Base-by-base conservation (phyloP, 345 rosid species). In the Aurinia saxatilis region DNA sequence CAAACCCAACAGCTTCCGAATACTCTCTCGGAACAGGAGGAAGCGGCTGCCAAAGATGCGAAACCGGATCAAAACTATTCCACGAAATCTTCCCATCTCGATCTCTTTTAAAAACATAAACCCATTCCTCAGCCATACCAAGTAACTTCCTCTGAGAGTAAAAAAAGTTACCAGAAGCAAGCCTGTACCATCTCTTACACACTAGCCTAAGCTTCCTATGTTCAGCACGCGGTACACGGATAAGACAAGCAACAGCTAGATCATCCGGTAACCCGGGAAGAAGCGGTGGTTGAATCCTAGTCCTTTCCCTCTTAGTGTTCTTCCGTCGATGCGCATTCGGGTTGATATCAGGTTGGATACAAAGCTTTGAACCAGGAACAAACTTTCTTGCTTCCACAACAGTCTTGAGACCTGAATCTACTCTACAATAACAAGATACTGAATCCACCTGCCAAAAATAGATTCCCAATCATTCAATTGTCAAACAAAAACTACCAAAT, bases 241-340 rank as follows among this genome's bases (percentile, higher is more conserved):
- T 83, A 29, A 91, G 81, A 50, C 98, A 91, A 60, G 92, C 87
- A 41, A 88, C 83, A 25, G 98, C 98, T 63, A 91, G 90, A 78
- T 91, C 98, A 68, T 91, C 98, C 5, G 92, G 98, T 57, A 91
- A 87, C 49, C 98, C 96, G 13, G 98, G 96, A 31, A 91, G 68
- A 40, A 91, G 95, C 7, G 95, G 96, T 1, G 91, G 82, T 72
- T 88, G 96, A 36, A 84, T 69, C 37, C 96, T 67, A 1, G 86
- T 76, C 68, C 95, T 83, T 75, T 91, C 96, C 57, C 96, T 72
- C 16, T 84, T 84, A 0, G 78, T 75, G 73, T 72, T 84, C 57
- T 88, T 88, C 61, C 77, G 83, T 50, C 74, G 83, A 73, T 88
- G 98, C 25, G 96, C 98, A 80, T 86, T 84, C 5, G 92, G 96